phyloP scores from a whole-genome alignment of 1,284 basidiomycete genomes.

The Marasmius fiardii region DNA sequence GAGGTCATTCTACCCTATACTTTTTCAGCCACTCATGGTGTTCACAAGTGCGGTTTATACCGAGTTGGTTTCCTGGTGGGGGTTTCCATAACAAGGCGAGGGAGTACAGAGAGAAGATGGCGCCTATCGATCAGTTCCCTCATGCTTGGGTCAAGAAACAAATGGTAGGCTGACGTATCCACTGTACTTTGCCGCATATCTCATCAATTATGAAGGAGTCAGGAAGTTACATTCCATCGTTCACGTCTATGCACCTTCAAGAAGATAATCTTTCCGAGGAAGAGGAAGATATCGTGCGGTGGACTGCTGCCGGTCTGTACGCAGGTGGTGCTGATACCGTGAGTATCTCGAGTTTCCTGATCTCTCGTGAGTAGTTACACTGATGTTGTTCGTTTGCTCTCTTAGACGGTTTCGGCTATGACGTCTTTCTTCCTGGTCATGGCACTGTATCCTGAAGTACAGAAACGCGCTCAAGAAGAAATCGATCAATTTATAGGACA shows the following conservation, averaged over 20 bases:
- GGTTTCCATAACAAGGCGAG: background rate
- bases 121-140: background rate
- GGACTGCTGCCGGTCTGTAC: background rate
- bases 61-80: background rate
- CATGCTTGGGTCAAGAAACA: background rate
- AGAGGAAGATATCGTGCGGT: background rate
- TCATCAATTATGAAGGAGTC: background rate
- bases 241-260: background rate
- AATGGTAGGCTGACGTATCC: background rate
- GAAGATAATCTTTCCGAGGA: background rate
- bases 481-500: background rate
- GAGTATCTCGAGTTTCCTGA: background rate
- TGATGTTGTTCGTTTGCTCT: background rate
- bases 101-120: background rate
- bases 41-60: background rate
- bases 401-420: background rate
- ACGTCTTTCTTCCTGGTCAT: background rate
- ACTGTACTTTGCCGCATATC: background rate
- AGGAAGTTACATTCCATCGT: background rate
- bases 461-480: background rate
- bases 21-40: background rate
- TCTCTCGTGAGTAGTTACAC: background rate
- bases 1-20: background rate
- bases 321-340: background rate
- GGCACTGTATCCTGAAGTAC: background rate